phyloP scores from a whole-genome alignment of 1,284 basidiomycete genomes.

The Boletellus deceptivus region DNA sequence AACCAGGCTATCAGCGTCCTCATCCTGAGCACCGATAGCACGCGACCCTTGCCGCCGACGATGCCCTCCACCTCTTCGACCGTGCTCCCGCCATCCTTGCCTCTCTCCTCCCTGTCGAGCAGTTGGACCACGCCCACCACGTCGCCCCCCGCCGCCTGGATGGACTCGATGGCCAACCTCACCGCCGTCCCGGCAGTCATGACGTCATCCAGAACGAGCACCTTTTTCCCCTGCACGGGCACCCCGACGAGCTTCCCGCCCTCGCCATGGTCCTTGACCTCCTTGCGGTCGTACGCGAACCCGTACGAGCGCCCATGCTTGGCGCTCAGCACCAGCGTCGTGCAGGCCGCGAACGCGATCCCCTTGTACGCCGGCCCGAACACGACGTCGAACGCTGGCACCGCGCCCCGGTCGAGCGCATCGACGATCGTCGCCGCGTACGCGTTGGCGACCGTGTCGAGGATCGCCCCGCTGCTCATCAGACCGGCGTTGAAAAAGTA shows the following conservation, averaged over 20 bases:
- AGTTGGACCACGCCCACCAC: conserved; percentile 91
- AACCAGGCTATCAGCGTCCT: conserved; percentile 86
- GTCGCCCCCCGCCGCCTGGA: conserved; percentile 65
- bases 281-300: conserved; percentile 93
- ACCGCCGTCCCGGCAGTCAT: conserved; percentile 96
- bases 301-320: conserved; percentile 69
- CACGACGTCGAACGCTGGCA: conserved; percentile 83
- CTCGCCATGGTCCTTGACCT: conserved; percentile 95
- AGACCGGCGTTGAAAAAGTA: conserved; percentile 98
- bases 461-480: conserved; percentile 81
- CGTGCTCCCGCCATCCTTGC: conserved; percentile 66
- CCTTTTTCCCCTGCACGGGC: conserved; percentile 72
- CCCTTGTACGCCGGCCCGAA: conserved; percentile 99
- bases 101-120: conserved; percentile 89
- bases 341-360: conserved; percentile 90
- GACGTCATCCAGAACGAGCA: conserved; percentile 94
- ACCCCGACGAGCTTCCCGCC: conserved; percentile 93
- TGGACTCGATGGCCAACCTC: conserved; percentile 74
- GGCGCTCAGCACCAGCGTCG: conserved; percentile 74
- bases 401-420: conserved; percentile 41
- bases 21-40: conserved; percentile 81
- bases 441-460: conserved; percentile 79
- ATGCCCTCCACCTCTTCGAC: conserved; percentile 84
- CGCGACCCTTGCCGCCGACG: conserved; percentile 61
- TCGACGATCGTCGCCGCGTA: conserved; percentile 78